These are phyloP conservation scores for Orbilia brochopaga DNA, from an alignment of 2,329 filamentous ascomycete species.

Conservation along the genomic window DNA sequence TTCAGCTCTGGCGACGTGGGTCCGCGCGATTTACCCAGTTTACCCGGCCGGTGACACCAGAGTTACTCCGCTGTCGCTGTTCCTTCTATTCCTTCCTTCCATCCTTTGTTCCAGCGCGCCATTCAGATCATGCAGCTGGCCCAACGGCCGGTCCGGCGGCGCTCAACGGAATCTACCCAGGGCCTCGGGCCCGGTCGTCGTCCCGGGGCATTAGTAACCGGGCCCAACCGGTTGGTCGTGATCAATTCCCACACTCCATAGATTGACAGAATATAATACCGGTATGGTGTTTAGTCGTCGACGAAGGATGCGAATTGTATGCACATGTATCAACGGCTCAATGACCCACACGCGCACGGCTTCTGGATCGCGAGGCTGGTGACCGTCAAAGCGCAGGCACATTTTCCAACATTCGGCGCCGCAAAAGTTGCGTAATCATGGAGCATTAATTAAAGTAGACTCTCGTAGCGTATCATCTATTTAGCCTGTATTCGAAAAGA, in stretches of 20 bases:
- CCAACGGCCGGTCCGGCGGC: background rate
- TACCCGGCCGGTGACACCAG: slow-evolving; percentile 36
- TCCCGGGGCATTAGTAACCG: too few relatives aligned
- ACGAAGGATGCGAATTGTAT: too few relatives aligned
- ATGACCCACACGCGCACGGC: too few relatives aligned
- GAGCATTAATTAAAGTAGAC: slow-evolving; percentile 15
- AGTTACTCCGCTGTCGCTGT: slow-evolving; percentile 32
- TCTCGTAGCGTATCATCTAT: slow-evolving; percentile 40
- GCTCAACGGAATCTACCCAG: background rate
- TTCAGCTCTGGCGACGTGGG: slow-evolving; percentile 31
- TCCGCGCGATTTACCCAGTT: slow-evolving; percentile 46
- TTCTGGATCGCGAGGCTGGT: background rate
- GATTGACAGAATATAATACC: too few relatives aligned
- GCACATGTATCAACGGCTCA: too few relatives aligned
- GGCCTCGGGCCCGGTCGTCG: background rate
- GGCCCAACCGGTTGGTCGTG: too few relatives aligned
- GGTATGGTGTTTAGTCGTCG: too few relatives aligned
- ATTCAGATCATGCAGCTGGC: background rate
- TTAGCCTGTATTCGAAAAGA: slow-evolving; percentile 38
- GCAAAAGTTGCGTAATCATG: slow-evolving; percentile 45
- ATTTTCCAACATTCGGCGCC: slow-evolving; percentile 18
- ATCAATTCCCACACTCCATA: too few relatives aligned
- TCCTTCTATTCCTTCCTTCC: slow-evolving; percentile 10
- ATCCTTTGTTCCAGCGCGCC: slow-evolving; percentile 2
- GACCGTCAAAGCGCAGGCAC: slow-evolving; percentile 46